These are phyloP conservation scores for Acorus gramineus DNA, from an alignment of 106 monocot species.

Conservation along the genomic window DNA sequence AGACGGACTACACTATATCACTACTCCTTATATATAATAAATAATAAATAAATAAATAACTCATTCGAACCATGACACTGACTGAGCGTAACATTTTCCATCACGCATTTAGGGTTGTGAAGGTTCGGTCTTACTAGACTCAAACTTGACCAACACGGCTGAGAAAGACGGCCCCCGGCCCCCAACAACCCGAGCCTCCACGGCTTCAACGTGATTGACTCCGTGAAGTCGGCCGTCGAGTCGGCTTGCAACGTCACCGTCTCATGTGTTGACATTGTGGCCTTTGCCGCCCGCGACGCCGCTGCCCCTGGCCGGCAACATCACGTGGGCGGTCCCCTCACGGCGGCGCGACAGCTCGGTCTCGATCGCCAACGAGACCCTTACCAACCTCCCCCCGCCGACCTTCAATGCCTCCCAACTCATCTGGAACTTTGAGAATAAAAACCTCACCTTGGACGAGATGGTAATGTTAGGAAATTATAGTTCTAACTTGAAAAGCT, in stretches of 20 bases:
- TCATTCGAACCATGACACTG: too few species aligned
- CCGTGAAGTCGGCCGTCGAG: conserved; percentile 15
- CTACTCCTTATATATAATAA: too few species aligned
- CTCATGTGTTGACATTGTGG: conserved; percentile 31
- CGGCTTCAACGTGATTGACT: conserved; percentile 24
- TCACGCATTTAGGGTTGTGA: conserved; percentile 20
- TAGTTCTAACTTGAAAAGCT: too few species aligned
- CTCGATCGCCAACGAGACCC: neutral
- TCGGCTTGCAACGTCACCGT: conserved; percentile 16
- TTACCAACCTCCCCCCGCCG: conserved; percentile 2
- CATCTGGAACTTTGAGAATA: conserved; percentile 3
- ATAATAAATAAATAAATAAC: too few species aligned
- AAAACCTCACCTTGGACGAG: conserved; percentile 9
- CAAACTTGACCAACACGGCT: conserved; percentile 16
- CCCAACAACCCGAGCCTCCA: conserved; percentile 18
- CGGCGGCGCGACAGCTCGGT: conserved; percentile 7
- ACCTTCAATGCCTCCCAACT: conserved; percentile 1
- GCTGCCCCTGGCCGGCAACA: conserved; percentile 1
- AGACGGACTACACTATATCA: too few species aligned
- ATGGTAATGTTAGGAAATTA: neutral
- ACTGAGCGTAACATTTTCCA: too few species aligned
- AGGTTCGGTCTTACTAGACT: conserved; percentile 19
- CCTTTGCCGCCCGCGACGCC: conserved; percentile 26
- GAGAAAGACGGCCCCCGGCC: conserved; percentile 27
- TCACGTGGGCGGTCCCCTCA: conserved; percentile 10